Conservation (phyloP, 345 rosid genomes). For the Eucalyptus tenuipes region DNA sequence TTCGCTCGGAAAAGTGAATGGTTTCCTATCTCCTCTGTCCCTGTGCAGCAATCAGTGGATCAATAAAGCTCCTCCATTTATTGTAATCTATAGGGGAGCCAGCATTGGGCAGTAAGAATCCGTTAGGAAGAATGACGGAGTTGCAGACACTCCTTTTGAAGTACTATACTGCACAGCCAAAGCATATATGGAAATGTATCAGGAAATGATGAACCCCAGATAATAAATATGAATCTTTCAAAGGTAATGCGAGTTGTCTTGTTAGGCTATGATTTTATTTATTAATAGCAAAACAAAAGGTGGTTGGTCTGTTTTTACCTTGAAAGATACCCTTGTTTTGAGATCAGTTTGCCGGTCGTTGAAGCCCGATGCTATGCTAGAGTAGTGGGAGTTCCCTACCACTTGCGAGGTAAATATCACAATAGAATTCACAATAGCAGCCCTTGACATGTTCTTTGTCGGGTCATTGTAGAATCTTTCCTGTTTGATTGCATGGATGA, state of each 20-base stretch:
- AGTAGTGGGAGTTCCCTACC: slow-evolving; percentile 43
- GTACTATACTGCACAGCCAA: slow-evolving; percentile 32
- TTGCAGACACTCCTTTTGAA: slow-evolving; percentile 34
- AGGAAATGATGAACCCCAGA: background rate
- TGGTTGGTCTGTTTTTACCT: slow-evolving; percentile 25
- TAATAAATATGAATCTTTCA: background rate
- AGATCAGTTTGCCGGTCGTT: slow-evolving; percentile 45
- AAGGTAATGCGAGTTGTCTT: background rate
- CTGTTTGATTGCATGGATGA: slow-evolving; percentile 16
- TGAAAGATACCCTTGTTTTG: slow-evolving; percentile 74
- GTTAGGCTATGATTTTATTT: background rate
- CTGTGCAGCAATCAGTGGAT: slow-evolving; percentile 12
- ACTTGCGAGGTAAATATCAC: slow-evolving; percentile 34
- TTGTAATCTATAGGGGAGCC: slow-evolving; percentile 20
- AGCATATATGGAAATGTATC: background rate
- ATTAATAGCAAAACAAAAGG: background rate
- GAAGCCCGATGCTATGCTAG: slow-evolving; percentile 48
- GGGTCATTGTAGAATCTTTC: slow-evolving; percentile 52
- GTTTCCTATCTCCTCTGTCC: background rate
- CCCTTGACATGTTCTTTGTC: slow-evolving; percentile 49
- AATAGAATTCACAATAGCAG: slow-evolving; percentile 37
- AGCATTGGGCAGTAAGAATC: slow-evolving; percentile 23
- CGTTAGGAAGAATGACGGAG: slow-evolving; percentile 32
- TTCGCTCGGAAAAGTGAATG: background rate
- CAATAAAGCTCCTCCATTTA: slow-evolving; percentile 29